Evolutionary conservation across 2,329 filamentous ascomycete species (phyloP), one percentile per base, ranked within the genome.

Genomic region (Aspergillus texensis): DNA sequence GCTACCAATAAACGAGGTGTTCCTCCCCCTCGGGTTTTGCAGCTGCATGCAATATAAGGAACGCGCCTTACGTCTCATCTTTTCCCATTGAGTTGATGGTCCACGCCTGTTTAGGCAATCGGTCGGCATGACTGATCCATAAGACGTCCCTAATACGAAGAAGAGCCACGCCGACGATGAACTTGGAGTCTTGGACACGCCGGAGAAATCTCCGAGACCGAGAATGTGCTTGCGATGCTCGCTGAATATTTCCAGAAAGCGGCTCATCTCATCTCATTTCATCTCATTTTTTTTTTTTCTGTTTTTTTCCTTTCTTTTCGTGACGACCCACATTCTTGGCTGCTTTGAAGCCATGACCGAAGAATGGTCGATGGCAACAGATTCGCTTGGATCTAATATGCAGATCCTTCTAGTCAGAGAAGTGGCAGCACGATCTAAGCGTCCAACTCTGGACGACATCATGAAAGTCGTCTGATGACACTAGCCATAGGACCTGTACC

Each of bases 11-110:
- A 55, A 53, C 50, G 52, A 61, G 10, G 19, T 56, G 28, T 45
- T 60, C 55, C 52, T 34, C 32, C 55, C 46, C 59, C 58, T 57
- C 61, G 58, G 52, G 28, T 60, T 41, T 65, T 61, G 61, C 61
- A 65, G 61, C 61, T 65, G 67, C 66, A 67, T 66, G 64, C 60
- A 65, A 65, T 62, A 61, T 58, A 57, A 53, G 34, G 57, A 52
- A n/a, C 21, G 32, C 57, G 45, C 39, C 53, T 56, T 52, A 60
- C 43, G 52, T 50, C 46, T 55, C 45, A 24, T 26, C 12, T 48
- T 36, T 46, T 48, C 34, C 36, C 60, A 34, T 58, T 43, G 32
- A 45, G 60, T 46, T 28, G 36, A 57, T 16, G 16, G 30, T 45
- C 24, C 9, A 46, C 43, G 32, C 46, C 58, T 45, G 21, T 52